Evolutionary conservation across 108 stramenopile species (phyloP), one percentile per base, ranked within the genome.

Genomic region (Conticribra weissflogii): DNA sequence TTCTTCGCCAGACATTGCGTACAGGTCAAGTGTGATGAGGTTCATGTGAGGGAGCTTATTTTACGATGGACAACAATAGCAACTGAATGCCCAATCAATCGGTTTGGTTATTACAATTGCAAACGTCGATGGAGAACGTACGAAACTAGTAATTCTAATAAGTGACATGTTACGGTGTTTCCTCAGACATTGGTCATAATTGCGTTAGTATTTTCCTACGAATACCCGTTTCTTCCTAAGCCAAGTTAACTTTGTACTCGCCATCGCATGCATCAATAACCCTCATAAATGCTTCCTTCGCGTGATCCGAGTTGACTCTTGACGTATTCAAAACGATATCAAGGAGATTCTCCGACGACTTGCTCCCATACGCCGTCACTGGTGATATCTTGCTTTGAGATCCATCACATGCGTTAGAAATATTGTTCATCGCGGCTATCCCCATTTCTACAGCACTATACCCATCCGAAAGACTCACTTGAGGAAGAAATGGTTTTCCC

Each of bases 401-500:
- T 34, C 28, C 44, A 45, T 63, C 49, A 29, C n/a, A n/a, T n/a
- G n/a, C n/a, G n/a, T 45, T 74, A 24, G 72, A 41, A 25, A 73
- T 73, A 21, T 74, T 79, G 1, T 72, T 72, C 70, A 70, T 29
- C 1, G 89, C 85, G 1, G 67, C 41, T 15, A 93, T 66, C 17
- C 92, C 92, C 69, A 91, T 88, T 52, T 90, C 83, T 2, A 93
- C 89, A 27, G 92, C 92, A 48, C 77, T 64, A 18, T 90, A 68
- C n/a, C 92, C 92, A 71, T 93, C 92, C 23, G 82, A 69, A 29
- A 90, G 66, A 17, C 83, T 79, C 22, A 93, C 92, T 44, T 88
- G 70, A 8, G 92, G 86, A 9, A 57, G 28, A 56, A 85, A 93
- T 7, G 49, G 52, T 33, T 76, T 76, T 12, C 79, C 84, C 15